Conservation (phyloP, 106 monocot species). For the Narthecium ossifragum region DNA sequence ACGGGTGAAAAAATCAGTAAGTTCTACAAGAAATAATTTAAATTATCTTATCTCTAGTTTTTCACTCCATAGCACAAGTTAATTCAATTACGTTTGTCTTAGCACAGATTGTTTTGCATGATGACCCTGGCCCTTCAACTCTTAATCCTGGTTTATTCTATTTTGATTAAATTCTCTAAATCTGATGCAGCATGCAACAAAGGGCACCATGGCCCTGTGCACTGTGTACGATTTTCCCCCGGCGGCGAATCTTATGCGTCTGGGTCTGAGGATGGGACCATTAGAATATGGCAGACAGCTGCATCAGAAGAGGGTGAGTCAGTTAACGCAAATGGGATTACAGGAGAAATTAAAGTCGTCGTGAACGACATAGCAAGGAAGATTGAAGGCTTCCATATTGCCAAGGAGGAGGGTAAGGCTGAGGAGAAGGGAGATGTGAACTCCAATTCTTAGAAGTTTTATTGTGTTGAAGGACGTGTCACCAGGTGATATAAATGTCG, state of each 20-base stretch:
- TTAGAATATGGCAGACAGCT: slow-evolving; percentile 83
- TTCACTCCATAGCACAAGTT: no score
- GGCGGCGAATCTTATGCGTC: slow-evolving; percentile 92
- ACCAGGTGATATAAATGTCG: not conserved
- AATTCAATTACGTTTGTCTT: no score
- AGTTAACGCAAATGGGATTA: slow-evolving; percentile 20
- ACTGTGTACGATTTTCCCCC: slow-evolving; percentile 88
- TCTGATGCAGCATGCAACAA: slow-evolving; percentile 90
- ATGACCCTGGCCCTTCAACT: no score
- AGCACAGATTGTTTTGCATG: no score
- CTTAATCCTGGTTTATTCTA: no score
- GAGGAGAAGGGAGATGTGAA: slow-evolving; percentile 23
- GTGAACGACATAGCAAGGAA: slow-evolving; percentile 51
- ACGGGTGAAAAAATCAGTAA: slow-evolving; percentile 86
- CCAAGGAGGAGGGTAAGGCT: slow-evolving; percentile 45
- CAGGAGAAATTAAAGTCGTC: slow-evolving; percentile 29
- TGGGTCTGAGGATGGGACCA: slow-evolving; percentile 96
- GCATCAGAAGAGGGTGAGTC: slow-evolving; percentile 43
- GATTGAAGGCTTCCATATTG: slow-evolving; percentile 54
- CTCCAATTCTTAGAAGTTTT: not conserved
- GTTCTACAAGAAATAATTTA: not conserved
- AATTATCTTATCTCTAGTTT: not conserved
- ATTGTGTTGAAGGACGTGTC: not conserved
- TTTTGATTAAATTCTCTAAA: no score
- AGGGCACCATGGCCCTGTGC: slow-evolving; percentile 96